A percentile compares a stretch with the other conserved stretches of the same genome.
Conservation (phyloP, 2,329 filamentous ascomycete genomes). For the Setomelanomma holmii region DNA sequence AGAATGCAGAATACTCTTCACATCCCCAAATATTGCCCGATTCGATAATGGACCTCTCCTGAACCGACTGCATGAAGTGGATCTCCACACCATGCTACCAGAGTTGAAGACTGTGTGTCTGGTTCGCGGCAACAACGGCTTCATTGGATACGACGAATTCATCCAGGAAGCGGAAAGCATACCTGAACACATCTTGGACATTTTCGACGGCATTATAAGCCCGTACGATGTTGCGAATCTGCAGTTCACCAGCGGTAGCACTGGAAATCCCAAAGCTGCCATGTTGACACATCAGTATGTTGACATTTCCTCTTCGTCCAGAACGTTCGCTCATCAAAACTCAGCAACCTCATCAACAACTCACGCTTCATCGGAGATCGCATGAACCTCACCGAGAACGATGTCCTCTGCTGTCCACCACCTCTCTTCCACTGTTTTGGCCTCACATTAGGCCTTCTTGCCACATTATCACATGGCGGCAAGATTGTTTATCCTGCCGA, state of each 20-base stretch:
- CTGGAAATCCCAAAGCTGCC: conserved; percentile 47
- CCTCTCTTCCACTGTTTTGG: conserved; percentile 89
- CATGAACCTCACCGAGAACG: conserved; percentile 69
- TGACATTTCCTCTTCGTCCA: background rate
- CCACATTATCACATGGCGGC: conserved; percentile 74
- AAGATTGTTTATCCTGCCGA: conserved; percentile 78
- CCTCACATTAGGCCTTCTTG: conserved; percentile 76
- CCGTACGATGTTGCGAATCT: conserved; percentile 46
- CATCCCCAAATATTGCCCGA: conserved; percentile 71
- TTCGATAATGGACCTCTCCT: conserved; percentile 70
- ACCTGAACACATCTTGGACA: conserved; percentile 43
- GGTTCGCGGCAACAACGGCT: conserved; percentile 52
- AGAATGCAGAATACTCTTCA: conserved; percentile 78
- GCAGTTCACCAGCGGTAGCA: conserved; percentile 50
- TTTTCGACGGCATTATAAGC: conserved; percentile 45
- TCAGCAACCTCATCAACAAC: conserved; percentile 50
- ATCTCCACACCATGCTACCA: conserved; percentile 27
- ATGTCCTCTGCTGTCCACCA: conserved; percentile 80
- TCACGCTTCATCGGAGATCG: conserved; percentile 66
- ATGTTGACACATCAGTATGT: conserved; percentile 49
- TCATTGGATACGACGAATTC: conserved; percentile 67
- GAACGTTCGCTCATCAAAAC: background rate
- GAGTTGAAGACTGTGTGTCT: conserved; percentile 42
- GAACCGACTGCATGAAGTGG: conserved; percentile 29
- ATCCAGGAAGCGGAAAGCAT: conserved; percentile 48